Evolutionary conservation across 2,329 filamentous ascomycete genomes (phyloP), one percentile per base, ranked within the genome.

Genomic region (Podosphaera fusca): DNA sequence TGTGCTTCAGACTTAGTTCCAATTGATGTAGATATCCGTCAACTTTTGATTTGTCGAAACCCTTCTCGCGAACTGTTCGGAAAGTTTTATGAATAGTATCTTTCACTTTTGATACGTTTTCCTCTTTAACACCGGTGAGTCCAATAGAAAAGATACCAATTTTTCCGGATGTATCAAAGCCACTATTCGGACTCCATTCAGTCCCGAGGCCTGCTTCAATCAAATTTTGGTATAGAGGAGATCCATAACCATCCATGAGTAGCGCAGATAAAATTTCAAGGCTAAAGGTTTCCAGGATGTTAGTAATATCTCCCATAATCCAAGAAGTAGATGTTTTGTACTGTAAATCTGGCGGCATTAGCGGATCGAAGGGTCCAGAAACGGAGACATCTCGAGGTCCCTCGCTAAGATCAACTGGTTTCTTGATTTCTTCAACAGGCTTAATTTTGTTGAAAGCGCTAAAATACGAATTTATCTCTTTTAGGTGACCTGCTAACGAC

Each of bases 301-400:
- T 79, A 1, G 81, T 79, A 0, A 86, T 84, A 62, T 95, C 84
- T 46, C 88, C 87, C 67, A 88, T 83, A 35, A 94, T 74, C 92
- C 92, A 98, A 0, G 90, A 94, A 0, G 90, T 79, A 0, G 90
- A 96, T 0, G 88, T 95, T 71, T 96, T 96, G 70, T 81, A 85
- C 68, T 98, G 92, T 66, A 87, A 85, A 64, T 92, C 85, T 45
- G 82, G 77, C 57, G 88, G 86, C 34, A 90, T 83, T 59, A 98
- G 74, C 1, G 89, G 87, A 67, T 98, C 92, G 12, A 89, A 72
- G 0, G 92, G 92, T 0, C 92, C 92, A 36, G 79, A 71, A 2
- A 95, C 77, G 0, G 78, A 84, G 2, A 95, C 77, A 35, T 79
- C 73, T 64, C 78, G 72, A 0, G 88, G 81, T 0, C 83, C 85